phyloP scores from a whole-genome alignment of 208 protist genomes.

The Trypanosoma rangeli region DNA sequence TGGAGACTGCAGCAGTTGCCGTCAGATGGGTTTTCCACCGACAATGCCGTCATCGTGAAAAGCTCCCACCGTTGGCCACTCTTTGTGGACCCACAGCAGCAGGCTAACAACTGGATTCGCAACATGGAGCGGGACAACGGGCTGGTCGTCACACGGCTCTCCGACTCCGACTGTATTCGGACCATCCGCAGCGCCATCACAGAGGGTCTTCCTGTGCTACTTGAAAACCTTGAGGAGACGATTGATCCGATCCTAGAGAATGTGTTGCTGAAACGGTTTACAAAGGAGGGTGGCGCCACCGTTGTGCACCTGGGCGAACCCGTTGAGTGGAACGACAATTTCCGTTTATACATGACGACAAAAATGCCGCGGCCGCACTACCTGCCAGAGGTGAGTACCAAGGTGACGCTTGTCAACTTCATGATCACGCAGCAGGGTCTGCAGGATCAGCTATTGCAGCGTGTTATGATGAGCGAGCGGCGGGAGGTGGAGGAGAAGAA shows the following conservation, averaged over 20 bases:
- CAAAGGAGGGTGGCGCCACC: constrained; percentile 84
- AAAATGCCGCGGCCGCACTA: constrained; percentile 98
- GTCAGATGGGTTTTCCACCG: constrained; percentile 91
- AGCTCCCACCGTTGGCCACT: constrained; percentile 93
- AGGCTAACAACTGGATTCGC: constrained; percentile 95
- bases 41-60: constrained; percentile 94
- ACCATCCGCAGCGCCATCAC: constrained; percentile 92
- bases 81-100: constrained; percentile 94
- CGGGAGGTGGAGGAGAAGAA: constrained; percentile 97
- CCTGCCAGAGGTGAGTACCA: constrained; percentile 96
- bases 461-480: constrained; percentile 94
- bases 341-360: constrained; percentile 98
- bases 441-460: constrained; percentile 95
- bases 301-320: constrained; percentile 96
- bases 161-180: constrained; percentile 81
- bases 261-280: constrained; percentile 94
- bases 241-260: constrained; percentile 98
- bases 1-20: constrained; percentile 94
- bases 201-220: constrained; percentile 92
- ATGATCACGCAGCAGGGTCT: constrained; percentile 96
- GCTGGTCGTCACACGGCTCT: constrained; percentile 82
- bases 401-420: constrained; percentile 97
- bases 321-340: constrained; percentile 95
- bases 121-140: constrained; percentile 88
- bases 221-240: constrained; percentile 97